Conservation (phyloP, 2,329 filamentous ascomycete species). For the Malbranchea zuffiana region DNA sequence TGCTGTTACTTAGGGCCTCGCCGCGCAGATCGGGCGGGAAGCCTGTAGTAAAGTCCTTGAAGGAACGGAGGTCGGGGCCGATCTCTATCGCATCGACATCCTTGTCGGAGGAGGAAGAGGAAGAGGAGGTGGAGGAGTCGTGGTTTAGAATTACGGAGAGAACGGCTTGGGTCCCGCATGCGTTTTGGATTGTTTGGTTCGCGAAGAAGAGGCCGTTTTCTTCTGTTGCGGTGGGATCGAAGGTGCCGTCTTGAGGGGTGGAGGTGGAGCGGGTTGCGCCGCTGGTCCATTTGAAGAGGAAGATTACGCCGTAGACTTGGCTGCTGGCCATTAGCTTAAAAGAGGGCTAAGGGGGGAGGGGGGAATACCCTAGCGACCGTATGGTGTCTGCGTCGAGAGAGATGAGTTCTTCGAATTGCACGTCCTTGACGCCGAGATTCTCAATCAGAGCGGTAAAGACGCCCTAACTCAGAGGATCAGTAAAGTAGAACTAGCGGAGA, state of each 20-base stretch:
- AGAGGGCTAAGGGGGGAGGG: not conserved
- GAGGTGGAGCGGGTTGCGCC: constrained; percentile 54
- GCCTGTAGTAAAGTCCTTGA: constrained; percentile 77
- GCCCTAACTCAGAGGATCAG: constrained; percentile 46
- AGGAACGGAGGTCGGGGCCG: constrained; percentile 58
- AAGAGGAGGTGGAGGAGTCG: constrained; percentile 24
- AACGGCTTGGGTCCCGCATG: constrained; percentile 91
- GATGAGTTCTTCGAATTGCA: constrained; percentile 95
- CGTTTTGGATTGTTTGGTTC: constrained; percentile 94
- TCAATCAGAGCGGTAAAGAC: constrained; percentile 97
- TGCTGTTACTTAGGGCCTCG: constrained; percentile 59
- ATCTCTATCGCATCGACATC: constrained; percentile 64
- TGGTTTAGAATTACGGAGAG: constrained; percentile 88
- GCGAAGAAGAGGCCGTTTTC: constrained; percentile 70
- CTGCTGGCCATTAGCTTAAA: constrained; percentile 28
- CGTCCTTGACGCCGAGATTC: constrained; percentile 77
- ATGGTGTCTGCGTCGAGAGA: constrained; percentile 63
- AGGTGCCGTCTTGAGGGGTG: constrained; percentile 67
- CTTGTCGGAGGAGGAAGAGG: constrained; percentile 9
- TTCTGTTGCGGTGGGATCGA: constrained; percentile 63
- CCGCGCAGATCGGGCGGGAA: constrained; percentile 67
- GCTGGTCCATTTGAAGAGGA: constrained; percentile 78
- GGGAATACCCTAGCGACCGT: constrained; percentile 32
- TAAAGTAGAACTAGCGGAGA: not conserved
- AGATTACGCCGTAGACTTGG: constrained; percentile 89